Conservation (phyloP, 2,329 filamentous ascomycete species). For the Purpureocillium takamizusanense region DNA sequence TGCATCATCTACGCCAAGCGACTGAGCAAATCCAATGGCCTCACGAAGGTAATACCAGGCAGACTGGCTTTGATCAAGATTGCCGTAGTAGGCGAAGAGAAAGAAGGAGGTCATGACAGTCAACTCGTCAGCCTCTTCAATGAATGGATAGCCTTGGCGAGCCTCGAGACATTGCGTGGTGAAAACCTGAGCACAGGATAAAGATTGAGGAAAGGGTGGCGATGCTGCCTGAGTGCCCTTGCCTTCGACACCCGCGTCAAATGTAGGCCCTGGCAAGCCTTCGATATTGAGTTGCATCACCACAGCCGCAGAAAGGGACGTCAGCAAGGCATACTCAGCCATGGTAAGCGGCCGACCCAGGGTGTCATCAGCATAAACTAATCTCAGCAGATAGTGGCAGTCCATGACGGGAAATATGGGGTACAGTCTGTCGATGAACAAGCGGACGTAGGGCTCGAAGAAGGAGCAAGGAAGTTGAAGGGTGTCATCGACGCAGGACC, state of each 20-base stretch:
- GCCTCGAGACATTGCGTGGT: constrained; percentile 8
- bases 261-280: neutral
- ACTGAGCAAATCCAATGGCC: constrained; percentile 12
- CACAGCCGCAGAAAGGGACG: constrained; percentile 10
- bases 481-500: neutral
- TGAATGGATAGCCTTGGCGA: constrained; percentile 6
- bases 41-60: constrained; percentile 13
- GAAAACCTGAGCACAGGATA: too few species aligned
- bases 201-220: too few species aligned
- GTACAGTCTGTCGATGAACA: constrained; percentile 12
- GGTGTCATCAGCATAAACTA: constrained; percentile 1
- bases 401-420: constrained; percentile 12
- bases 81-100: constrained; percentile 11
- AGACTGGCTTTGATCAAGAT: constrained; percentile 6
- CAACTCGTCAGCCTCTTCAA: constrained; percentile 10
- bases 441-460: constrained; percentile 8
- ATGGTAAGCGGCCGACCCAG: neutral
- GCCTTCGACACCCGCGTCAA: too few species aligned
- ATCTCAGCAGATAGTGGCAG: constrained; percentile 3
- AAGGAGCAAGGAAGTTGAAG: neutral
- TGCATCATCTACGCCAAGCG: constrained; percentile 8
- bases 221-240: too few species aligned
- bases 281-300: constrained; percentile 11
- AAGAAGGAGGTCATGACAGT: constrained; percentile 14
- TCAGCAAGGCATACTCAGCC: constrained; percentile 6